Evolutionary conservation across 1,284 basidiomycete species (phyloP).

Genomic region (Coriolopsis trogii): DNA sequence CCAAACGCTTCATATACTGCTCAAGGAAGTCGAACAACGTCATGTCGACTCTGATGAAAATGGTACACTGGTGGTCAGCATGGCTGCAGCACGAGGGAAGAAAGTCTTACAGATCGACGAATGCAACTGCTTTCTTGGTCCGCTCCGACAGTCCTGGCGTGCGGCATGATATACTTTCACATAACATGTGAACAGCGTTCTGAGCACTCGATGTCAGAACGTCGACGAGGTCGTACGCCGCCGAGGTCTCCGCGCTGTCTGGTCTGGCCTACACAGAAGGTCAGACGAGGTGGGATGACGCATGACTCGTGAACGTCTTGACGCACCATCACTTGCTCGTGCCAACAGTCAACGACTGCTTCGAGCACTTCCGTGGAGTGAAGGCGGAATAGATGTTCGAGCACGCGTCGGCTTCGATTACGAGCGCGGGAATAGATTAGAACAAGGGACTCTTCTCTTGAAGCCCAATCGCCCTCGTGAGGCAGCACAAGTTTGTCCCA

Average conservation of each 20-base stretch:
- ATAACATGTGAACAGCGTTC: slow-evolving; percentile 87
- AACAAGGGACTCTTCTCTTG: slow-evolving; percentile 66
- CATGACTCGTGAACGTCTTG: neutral
- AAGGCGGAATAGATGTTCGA: slow-evolving; percentile 87
- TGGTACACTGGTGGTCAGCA: neutral
- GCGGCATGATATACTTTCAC: slow-evolving; percentile 76
- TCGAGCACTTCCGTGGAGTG: slow-evolving; percentile 84
- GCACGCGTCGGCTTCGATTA: slow-evolving; percentile 69
- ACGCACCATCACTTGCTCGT: slow-evolving; percentile 53
- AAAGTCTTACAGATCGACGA: slow-evolving; percentile 64
- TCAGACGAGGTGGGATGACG: neutral
- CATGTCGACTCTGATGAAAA: slow-evolving; percentile 58
- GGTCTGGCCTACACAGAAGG: slow-evolving; percentile 8
- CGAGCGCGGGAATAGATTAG: slow-evolving; percentile 70
- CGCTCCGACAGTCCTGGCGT: slow-evolving; percentile 56
- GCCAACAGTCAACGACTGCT: slow-evolving; percentile 82
- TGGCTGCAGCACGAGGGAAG: neutral
- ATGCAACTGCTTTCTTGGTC: slow-evolving; percentile 57
- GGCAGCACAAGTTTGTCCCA: slow-evolving; percentile 66
- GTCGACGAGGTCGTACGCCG: slow-evolving; percentile 84
- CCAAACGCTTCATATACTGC: slow-evolving; percentile 82
- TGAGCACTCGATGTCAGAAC: slow-evolving; percentile 85
- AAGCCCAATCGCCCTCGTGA: slow-evolving; percentile 46
- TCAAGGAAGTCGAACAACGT: slow-evolving; percentile 86
- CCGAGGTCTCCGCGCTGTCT: slow-evolving; percentile 34